Evolutionary conservation across 1,284 basidiomycete species (phyloP).

Genomic region (Mycena sp.): DNA sequence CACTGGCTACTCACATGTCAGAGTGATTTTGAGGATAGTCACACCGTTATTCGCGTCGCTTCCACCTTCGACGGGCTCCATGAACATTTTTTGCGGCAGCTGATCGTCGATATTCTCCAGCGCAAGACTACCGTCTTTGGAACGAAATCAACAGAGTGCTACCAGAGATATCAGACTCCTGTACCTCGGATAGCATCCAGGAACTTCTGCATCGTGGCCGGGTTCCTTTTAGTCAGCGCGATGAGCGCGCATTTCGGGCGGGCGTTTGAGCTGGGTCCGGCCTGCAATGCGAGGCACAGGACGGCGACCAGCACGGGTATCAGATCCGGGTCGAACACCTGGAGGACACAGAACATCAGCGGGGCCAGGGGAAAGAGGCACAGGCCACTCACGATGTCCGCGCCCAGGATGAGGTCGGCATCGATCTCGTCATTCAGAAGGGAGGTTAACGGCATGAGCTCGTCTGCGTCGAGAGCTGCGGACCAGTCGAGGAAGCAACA

Average conservation of each 20-base stretch:
- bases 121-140: conserved; percentile 14
- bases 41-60: conserved; percentile 27
- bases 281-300: conserved; percentile 57
- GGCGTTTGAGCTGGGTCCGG: conserved; percentile 1
- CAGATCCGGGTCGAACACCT: conserved; percentile 77
- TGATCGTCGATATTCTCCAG: conserved; percentile 15
- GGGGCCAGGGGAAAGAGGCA: background rate
- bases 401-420: conserved; percentile 70
- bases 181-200: conserved; percentile 46
- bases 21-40: conserved; percentile 28
- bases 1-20: too few species aligned
- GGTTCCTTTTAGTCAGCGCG: conserved; percentile 65
- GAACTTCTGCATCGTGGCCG: conserved; percentile 53
- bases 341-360: background rate
- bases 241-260: conserved; percentile 54
- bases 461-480: conserved; percentile 54
- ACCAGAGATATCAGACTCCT: conserved; percentile 17
- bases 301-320: conserved; percentile 66
- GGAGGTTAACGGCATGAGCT: conserved; percentile 32
- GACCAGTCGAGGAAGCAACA: conserved; percentile 70
- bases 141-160: background rate
- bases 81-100: conserved; percentile 10
- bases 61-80: conserved; percentile 23
- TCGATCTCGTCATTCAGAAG: conserved; percentile 52
- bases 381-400: conserved; percentile 56